Evolutionary conservation across 2,329 filamentous ascomycete species (phyloP), one percentile per base, ranked within the genome.

Genomic region (Clonostachys rhizophaga): DNA sequence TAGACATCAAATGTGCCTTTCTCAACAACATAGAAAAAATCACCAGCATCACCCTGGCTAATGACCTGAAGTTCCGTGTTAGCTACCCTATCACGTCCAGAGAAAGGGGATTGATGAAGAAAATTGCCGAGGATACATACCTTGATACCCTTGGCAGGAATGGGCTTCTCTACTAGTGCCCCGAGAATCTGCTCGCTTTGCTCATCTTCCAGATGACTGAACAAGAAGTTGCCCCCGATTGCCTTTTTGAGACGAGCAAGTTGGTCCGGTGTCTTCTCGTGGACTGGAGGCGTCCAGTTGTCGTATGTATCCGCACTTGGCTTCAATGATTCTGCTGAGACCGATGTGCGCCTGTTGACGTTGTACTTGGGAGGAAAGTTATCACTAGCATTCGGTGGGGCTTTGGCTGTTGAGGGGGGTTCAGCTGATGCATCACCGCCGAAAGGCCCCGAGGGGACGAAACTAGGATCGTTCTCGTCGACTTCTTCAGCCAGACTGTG

Each of bases 21-120:
- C 66, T 99, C 94, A 16, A 97, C 91, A 24, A 99, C 85, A 66
- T 99, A 99, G 71, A 99, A 99, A 73, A 88, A 97, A 68, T 99
- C 94, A 40, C 94, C 94, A 1, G 91, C 86, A 60, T 97, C 94
- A 47, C 94, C 94, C 72, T 99, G 94, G 44, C 85, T 87, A 55
- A 99, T 97, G 49, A 99, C 90, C 78, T 96, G 78, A 37, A 7
- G 6, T n/a, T 33, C 9, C 36, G 12, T 30, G 24, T 30, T 30
- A 30, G 24, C 24, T 30, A 30, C 24, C 24, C 24, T 30, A 10
- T 30, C 24, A 30, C 8, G 9, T 30, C 24, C 4, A 30, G 24
- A 30, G 24, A 30, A 30, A 24, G 18, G 34, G 5, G 4, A 24
- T 17, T 33, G 47, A 39, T 49, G 24, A 14, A 10, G 18, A 6